These are phyloP conservation scores for Acrocalymma vagum DNA, from an alignment of 2,329 filamentous ascomycete genomes.

Conservation along the genomic window DNA sequence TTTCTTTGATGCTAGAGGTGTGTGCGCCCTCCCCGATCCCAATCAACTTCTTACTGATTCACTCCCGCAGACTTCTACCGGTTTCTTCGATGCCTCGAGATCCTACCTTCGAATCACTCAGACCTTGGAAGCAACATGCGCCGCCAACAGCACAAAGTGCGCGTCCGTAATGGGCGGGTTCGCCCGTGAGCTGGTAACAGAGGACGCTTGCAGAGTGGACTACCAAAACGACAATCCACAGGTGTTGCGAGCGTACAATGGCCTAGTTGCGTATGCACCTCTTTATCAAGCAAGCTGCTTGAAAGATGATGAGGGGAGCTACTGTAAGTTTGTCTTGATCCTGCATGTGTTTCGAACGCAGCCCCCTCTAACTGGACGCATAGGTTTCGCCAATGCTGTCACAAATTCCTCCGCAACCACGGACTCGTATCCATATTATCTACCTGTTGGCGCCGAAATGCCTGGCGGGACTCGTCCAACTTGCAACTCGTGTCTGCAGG, in stretches of 20 bases:
- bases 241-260: conserved; percentile 77
- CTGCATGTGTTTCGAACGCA: neutral
- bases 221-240: conserved; percentile 71
- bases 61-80: conserved; percentile 73
- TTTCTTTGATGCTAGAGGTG: conserved; percentile 85
- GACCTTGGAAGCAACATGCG: conserved; percentile 81
- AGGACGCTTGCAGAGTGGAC: conserved; percentile 76
- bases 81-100: conserved; percentile 82
- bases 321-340: conserved; percentile 65
- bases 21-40: conserved; percentile 29
- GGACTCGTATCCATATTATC: conserved; percentile 83
- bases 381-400: conserved; percentile 79
- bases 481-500: conserved; percentile 78
- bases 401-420: conserved; percentile 76
- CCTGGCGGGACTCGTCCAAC: conserved; percentile 72
- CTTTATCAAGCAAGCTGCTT: conserved; percentile 85
- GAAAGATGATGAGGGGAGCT: conserved; percentile 68
- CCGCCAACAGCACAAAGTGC: conserved; percentile 72
- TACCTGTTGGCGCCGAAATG: conserved; percentile 79
- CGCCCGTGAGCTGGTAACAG: conserved; percentile 69
- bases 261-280: conserved; percentile 78
- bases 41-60: conserved; percentile 22
- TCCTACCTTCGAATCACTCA: conserved; percentile 76
- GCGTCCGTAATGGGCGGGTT: conserved; percentile 69
- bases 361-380: conserved; percentile 11